Evolutionary conservation across 352 stramenopile species (phyloP), one percentile per base, ranked within the genome.

Genomic region (Pythium aphanidermatum): DNA sequence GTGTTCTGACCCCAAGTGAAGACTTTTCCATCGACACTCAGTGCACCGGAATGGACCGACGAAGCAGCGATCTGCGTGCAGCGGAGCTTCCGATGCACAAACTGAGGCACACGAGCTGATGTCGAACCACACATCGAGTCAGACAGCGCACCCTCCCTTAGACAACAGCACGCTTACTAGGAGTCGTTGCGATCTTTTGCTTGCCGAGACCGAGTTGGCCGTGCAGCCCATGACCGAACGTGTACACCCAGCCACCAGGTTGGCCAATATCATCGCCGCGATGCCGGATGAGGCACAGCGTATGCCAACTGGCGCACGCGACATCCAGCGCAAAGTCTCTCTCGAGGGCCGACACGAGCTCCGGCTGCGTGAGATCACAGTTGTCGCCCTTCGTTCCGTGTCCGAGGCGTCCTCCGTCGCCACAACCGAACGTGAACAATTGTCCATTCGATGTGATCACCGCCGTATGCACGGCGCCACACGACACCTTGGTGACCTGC

Each of bases 331-430:
- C 74, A 6, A 74, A n/a, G n/a, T 80, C 60, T 7, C 60, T 60
- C 20, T 71, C 62, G 2, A 90, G 54, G 30, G 70, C 43, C 13
- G 25, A 55, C 16, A 87, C 77, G 2, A 68, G 45, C 40, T 85
- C 61, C 5, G 77, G 77, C 16, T 72, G 63, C 2, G 65, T 55
- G 11, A 63, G 42, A 31, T 86, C 70, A 4, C 55, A 46, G 12
- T 63, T 70, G 2, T 47, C 45, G 25, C 27, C 23, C 16, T 25
- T 32, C 3, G 17, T 60, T 5, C 87, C 86, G 4, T 97, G 65
- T 14, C 92, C 92, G 6, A 98, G 67, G 2, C 89, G 70, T 0
- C 92, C 92, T 19, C 89, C 91, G 49, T 97, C 90, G 12, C 86
- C 75, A 49, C 86, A 97, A 12, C 92, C 92, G 50, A 89, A 94